A percentile compares a stretch with the other conserved stretches of the same genome.
Conservation (phyloP, 495 filamentous ascomycete genomes). For the Neurospora sp. region DNA sequence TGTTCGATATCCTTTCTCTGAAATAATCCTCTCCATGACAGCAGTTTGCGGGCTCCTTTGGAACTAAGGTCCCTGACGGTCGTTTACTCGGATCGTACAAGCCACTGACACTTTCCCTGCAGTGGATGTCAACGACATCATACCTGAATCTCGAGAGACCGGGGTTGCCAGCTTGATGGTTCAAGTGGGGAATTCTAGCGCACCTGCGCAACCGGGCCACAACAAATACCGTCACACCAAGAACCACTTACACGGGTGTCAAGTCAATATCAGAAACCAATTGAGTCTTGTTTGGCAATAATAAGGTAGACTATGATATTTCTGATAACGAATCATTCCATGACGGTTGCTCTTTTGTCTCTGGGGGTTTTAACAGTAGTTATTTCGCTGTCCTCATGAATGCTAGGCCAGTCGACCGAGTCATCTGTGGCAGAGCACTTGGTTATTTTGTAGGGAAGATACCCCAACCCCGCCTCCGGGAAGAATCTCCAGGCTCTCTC, state of each 20-base stretch:
- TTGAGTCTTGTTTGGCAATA: not conserved
- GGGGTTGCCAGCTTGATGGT: not conserved
- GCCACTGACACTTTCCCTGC: not conserved
- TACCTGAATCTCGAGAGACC: not conserved
- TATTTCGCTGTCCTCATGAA: not conserved
- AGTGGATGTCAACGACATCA: not conserved
- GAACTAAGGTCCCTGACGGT: not conserved
- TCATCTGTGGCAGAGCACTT: not conserved
- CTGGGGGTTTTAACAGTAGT: not conserved
- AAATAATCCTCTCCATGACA: not conserved
- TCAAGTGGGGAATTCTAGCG: not conserved
- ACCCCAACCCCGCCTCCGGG: not conserved
- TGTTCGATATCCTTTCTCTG: not conserved
- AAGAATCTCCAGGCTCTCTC: not conserved
- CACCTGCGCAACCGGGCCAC: not conserved
- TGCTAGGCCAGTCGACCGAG: not conserved
- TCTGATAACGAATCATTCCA: not conserved
- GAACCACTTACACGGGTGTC: not conserved
- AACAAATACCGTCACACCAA: not conserved
- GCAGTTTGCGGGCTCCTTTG: not conserved
- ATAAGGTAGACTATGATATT: not conserved
- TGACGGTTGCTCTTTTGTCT: not conserved
- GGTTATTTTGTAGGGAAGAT: not conserved
- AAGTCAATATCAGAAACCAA: not conserved
- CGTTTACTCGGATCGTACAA: not conserved